Base-by-base conservation (phyloP, 306 rosid species). In the Ziziphus jujuba region DNA sequence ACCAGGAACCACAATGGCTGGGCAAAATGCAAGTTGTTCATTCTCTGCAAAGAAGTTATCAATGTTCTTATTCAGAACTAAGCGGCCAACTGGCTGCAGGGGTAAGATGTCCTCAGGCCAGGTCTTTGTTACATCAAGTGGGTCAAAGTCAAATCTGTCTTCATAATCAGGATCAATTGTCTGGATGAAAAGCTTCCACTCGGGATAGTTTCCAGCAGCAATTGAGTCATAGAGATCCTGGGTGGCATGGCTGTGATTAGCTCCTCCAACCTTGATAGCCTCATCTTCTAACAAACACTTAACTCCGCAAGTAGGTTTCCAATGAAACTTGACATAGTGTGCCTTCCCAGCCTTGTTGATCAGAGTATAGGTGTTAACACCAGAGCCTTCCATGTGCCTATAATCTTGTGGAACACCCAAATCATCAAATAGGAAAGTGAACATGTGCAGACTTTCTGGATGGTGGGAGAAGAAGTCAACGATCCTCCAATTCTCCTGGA, bases 51-150 rank as follows among this genome's bases (percentile, higher is more conserved):
- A 92, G 84, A 92, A 92, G 78, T 92, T 92, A 57, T 92, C 97
- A 2, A 89, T 87, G 82, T 89, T 92, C 83, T 81, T 92, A 66
- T 92, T 92, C 77, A 92, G 74, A 49, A 92, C 98, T 92, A 92
- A 14, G 68, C 96, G 96, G 21, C 96, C 98, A 61, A 92, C 96
- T 12, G 98, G 98, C 84, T 87, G 98, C 73, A 92, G 79, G 70
- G 98, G 98, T 72, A 87, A 47, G 72, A 92, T 82, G 77, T 92
- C 98, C 86, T 92, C 98, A 0, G 92, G 97, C 98, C 98, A 92
- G 55, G 85, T 89, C 92, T 92, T 92, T 15, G 98, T 92, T 16
- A 85, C 95, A 76, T 92, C 98, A 44, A 92, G 89, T 9, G 98
- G 98, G 72, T 92, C 98, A 74, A 92, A 92, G 71, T 92, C 98